Evolutionary conservation across 495 filamentous ascomycete genomes (phyloP).

Genomic region (Acidomyces sp.): DNA sequence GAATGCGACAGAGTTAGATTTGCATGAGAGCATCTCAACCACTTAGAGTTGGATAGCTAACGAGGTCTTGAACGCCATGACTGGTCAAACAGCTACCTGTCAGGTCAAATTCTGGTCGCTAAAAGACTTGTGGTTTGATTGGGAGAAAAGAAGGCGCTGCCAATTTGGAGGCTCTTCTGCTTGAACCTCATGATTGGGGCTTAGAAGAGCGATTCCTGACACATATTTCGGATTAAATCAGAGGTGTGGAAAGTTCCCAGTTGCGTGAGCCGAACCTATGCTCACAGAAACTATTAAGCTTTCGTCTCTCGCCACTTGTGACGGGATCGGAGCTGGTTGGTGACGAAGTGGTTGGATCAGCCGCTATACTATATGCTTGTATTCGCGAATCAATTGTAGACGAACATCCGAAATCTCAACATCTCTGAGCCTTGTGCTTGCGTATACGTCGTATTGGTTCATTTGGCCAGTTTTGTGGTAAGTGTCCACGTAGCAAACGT

Average conservation of each 20-base stretch:
- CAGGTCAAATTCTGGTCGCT: not conserved
- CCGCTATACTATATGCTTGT: not conserved
- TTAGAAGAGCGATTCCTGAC: constrained; percentile 2
- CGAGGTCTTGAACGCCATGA: not conserved
- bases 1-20: constrained; percentile 3
- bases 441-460: not conserved
- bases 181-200: constrained; percentile 1
- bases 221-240: constrained; percentile 1
- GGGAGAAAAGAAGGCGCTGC: not conserved
- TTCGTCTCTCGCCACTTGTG: not conserved
- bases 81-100: not conserved
- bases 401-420: not conserved
- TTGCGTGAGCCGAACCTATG: constrained; percentile 2
- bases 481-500: not conserved
- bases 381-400: too few species aligned
- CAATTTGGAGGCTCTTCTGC: not conserved
- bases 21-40: constrained; percentile 3
- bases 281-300: constrained; percentile 3
- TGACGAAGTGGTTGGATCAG: not conserved
- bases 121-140: constrained; percentile 1
- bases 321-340: not conserved
- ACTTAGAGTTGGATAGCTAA: constrained; percentile 1
- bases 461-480: not conserved
- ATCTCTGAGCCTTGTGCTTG: not conserved
- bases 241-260: constrained; percentile 1